A percentile compares a stretch with the other conserved stretches of the same genome.
phyloP scores from a whole-genome alignment of 805 yeast species.

The Zygotorulaspora florentina region DNA sequence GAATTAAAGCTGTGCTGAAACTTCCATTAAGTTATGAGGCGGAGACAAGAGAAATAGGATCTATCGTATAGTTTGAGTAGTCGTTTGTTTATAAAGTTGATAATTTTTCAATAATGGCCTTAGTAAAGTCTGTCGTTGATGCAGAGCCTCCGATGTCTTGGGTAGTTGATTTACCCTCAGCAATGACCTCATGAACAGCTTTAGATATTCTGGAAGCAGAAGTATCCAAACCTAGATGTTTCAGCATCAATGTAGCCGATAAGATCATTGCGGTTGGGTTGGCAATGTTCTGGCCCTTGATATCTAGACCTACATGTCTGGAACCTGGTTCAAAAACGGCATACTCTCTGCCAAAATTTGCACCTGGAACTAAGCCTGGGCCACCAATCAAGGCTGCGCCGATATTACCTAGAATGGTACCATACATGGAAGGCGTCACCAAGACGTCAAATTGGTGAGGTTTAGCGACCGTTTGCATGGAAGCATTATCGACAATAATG shows the following conservation, averaged over 20 bases:
- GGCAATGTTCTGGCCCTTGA: conserved; percentile 90
- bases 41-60: background rate
- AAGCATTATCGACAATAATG: conserved; percentile 97
- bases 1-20: background rate
- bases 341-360: conserved; percentile 94
- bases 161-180: conserved; percentile 82
- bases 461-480: conserved; percentile 98
- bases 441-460: conserved; percentile 98
- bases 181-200: conserved; percentile 86
- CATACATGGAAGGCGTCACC: conserved; percentile 97
- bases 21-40: background rate
- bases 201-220: conserved; percentile 81
- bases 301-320: conserved; percentile 97
- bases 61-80: background rate
- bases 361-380: conserved; percentile 98
- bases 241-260: conserved; percentile 84
- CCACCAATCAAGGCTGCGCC: conserved; percentile 96
- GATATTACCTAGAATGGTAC: conserved; percentile 93
- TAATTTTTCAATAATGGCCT: conserved; percentile 77
- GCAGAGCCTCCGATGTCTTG: conserved; percentile 88
- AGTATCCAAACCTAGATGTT: conserved; percentile 86
- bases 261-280: conserved; percentile 98
- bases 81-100: conserved; percentile 10
- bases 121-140: conserved; percentile 90
- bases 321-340: conserved; percentile 99